Percentiles rank a stretch among this genome's conserved stretches.
phyloP scores from a whole-genome alignment of 2,329 filamentous ascomycete genomes.

The Blumeria graminis region DNA sequence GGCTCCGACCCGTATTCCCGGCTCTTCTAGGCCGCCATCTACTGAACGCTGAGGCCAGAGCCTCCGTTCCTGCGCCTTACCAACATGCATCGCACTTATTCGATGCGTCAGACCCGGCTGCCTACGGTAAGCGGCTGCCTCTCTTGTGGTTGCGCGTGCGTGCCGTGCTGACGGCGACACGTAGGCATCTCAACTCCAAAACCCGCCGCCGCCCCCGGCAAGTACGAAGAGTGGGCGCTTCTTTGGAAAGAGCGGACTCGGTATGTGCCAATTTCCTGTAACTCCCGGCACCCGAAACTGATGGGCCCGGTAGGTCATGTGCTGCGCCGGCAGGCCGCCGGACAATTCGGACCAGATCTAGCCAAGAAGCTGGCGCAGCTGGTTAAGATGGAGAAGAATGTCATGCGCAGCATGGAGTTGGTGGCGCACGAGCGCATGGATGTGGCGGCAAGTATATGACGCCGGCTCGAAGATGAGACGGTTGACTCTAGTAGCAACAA shows the following conservation, averaged over 20 bases:
- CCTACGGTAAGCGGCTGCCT: slow-evolving; percentile 48
- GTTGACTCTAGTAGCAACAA: slow-evolving; percentile 50
- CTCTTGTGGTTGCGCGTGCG: background rate
- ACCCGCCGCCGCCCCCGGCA: slow-evolving; percentile 75
- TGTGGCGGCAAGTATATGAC: slow-evolving; percentile 52
- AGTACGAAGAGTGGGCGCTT: slow-evolving; percentile 77
- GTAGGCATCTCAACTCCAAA: slow-evolving; percentile 40
- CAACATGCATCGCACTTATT: slow-evolving; percentile 91
- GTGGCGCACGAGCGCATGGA: slow-evolving; percentile 96
- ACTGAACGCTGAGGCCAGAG: no score
- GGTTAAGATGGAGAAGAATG: slow-evolving; percentile 99
- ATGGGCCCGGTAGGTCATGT: slow-evolving; percentile 34
- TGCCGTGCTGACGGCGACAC: slow-evolving; percentile 3
- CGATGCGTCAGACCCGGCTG: slow-evolving; percentile 90
- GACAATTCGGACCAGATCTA: slow-evolving; percentile 57
- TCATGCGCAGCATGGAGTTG: slow-evolving; percentile 93
- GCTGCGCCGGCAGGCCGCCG: slow-evolving; percentile 51
- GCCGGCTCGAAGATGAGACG: background rate
- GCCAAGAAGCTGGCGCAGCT: slow-evolving; percentile 94
- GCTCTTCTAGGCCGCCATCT: no score
- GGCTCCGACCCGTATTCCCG: no score
- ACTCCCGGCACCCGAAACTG: background rate
- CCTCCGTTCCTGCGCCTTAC: no score
- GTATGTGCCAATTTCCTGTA: slow-evolving; percentile 22
- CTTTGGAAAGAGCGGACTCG: slow-evolving; percentile 69